phyloP scores from a whole-genome alignment of 192 early-diverging fungal species.

The Coemansia umbellata region DNA sequence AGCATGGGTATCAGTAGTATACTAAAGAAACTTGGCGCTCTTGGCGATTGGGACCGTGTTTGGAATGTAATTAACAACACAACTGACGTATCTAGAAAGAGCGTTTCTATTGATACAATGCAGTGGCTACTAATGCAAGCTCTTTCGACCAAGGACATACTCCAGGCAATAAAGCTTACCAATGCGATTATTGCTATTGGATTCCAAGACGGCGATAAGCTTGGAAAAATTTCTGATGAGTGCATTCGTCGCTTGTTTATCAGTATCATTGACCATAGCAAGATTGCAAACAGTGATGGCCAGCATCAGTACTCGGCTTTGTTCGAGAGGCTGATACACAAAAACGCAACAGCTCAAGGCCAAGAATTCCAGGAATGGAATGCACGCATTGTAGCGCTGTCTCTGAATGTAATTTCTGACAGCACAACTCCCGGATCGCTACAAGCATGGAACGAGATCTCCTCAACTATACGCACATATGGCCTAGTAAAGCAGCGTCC shows the following conservation, averaged over 20 bases:
- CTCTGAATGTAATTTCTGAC: background rate
- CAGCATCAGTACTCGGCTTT: background rate
- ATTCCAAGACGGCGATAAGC: constrained; percentile 1
- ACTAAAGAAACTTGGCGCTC: constrained; percentile 3
- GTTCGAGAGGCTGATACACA: constrained; percentile 1
- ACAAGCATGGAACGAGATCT: background rate
- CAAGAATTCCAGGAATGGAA: constrained; percentile 5
- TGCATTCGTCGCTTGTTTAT: background rate
- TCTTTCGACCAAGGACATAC: constrained; percentile 3
- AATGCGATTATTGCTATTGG: background rate
- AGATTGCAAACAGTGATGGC: background rate
- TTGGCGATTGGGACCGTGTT: constrained; percentile 26
- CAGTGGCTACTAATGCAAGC: constrained; percentile 10
- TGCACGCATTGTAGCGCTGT: background rate
- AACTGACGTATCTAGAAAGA: background rate
- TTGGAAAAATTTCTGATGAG: background rate
- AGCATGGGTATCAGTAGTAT: background rate
- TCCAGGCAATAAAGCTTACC: constrained; percentile 18
- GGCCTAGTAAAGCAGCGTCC: background rate
- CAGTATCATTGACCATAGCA: background rate
- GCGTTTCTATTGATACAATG: background rate
- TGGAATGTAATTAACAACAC: constrained; percentile 12
- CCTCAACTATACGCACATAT: background rate
- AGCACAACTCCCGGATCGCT: background rate
- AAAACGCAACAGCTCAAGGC: background rate